These are phyloP conservation scores for Penicillium sp. DNA, from an alignment of 2,329 filamentous ascomycete species.

Conservation along the genomic window DNA sequence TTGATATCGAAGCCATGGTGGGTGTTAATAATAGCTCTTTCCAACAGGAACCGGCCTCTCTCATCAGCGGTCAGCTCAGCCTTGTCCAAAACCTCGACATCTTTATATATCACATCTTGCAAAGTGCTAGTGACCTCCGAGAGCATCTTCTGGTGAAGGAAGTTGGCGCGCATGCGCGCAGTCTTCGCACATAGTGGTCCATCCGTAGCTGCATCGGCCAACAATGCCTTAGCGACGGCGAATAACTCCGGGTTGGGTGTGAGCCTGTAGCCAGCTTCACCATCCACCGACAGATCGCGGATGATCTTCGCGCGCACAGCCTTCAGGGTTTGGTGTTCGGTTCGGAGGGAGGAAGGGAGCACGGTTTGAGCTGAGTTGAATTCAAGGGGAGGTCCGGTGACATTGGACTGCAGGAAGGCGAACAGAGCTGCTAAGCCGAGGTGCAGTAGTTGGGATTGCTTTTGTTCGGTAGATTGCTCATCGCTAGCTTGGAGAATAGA, in stretches of 20 bases:
- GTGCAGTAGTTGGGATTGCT: conserved; percentile 48
- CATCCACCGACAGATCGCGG: conserved; percentile 74
- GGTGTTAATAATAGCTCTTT: conserved; percentile 80
- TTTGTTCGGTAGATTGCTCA: conserved; percentile 28
- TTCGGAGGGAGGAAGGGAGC: conserved; percentile 45
- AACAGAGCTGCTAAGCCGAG: conserved; percentile 71
- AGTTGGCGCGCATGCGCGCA: conserved; percentile 70
- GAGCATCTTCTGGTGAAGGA: conserved; percentile 70
- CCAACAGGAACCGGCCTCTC: conserved; percentile 73
- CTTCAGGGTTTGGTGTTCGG: conserved; percentile 45
- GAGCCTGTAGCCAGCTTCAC: conserved; percentile 80
- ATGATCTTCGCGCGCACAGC: conserved; percentile 63
- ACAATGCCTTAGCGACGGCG: conserved; percentile 67
- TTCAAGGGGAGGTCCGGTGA: conserved; percentile 79
- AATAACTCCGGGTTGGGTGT: conserved; percentile 85
- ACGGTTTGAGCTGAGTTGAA: conserved; percentile 56
- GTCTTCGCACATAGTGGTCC: conserved; percentile 53
- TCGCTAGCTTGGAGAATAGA: conserved; percentile 22
- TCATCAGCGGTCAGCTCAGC: conserved; percentile 45
- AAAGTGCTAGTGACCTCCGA: conserved; percentile 63
- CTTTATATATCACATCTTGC: conserved; percentile 62
- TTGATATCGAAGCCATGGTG: conserved; percentile 79
- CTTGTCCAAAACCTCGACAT: conserved; percentile 56
- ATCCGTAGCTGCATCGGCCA: conserved; percentile 51
- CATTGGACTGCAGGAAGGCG: conserved; percentile 81